A percentile compares a stretch with the other conserved stretches of the same genome.
These are phyloP conservation scores for Tylopilus sp. DNA, from an alignment of 768 basidiomycete species.

Conservation along the genomic window DNA sequence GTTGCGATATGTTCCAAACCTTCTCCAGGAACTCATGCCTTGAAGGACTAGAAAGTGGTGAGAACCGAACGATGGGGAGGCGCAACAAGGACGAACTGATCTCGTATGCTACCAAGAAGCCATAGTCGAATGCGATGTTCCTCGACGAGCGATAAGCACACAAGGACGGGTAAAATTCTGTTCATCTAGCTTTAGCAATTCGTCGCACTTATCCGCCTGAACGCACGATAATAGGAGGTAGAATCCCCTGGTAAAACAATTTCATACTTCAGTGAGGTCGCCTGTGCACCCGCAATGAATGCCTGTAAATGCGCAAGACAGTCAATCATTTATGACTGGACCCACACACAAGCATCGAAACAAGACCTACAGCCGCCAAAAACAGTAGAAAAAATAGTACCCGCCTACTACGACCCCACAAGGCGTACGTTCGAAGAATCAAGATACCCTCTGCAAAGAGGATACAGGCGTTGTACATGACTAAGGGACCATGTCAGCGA, in stretches of 20 bases:
- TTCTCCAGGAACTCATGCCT: slow-evolving; percentile 23
- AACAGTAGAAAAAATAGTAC: slow-evolving; percentile 16
- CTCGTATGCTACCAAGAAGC: slow-evolving; percentile 21
- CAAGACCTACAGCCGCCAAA: slow-evolving; percentile 16
- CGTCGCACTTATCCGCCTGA: not conserved
- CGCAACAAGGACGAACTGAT: slow-evolving; percentile 12
- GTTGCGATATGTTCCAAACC: slow-evolving; percentile 20
- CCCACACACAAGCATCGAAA: not conserved
- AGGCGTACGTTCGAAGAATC: slow-evolving; percentile 27
- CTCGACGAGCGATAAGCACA: slow-evolving; percentile 18
- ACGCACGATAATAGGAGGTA: slow-evolving; percentile 22
- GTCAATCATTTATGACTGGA: not conserved
- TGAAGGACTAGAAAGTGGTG: slow-evolving; percentile 19
- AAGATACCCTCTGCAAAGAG: slow-evolving; percentile 16
- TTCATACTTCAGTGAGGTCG: not conserved
- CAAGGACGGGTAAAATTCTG: slow-evolving; percentile 18
- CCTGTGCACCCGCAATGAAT: slow-evolving; percentile 16
- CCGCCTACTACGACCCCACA: slow-evolving; percentile 20
- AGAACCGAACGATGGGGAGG: not conserved
- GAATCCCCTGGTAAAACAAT: slow-evolving; percentile 16
- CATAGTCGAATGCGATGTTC: slow-evolving; percentile 10
- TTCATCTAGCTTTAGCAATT: not conserved
- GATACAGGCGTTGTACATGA: slow-evolving; percentile 10
- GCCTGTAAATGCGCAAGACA: slow-evolving; percentile 1
- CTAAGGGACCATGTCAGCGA: slow-evolving; percentile 8